phyloP scores from a whole-genome alignment of 768 basidiomycete species.

The Collybiopsis confluens region DNA sequence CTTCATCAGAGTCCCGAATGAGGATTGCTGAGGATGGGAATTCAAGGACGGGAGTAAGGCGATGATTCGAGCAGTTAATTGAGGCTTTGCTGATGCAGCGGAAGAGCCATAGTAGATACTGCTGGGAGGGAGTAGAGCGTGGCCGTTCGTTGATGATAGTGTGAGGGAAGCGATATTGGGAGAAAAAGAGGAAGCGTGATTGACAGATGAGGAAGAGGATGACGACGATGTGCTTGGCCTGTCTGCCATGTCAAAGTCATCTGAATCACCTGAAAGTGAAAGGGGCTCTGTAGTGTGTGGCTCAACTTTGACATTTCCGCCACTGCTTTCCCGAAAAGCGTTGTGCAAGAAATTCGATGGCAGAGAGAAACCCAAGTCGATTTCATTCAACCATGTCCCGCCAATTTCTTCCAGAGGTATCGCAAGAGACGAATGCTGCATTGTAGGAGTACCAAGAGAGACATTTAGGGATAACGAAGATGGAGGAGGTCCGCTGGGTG shows the following conservation, averaged over 20 bases:
- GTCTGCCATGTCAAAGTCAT: constrained; percentile 7
- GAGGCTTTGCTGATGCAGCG: constrained; percentile 16
- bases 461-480: constrained; percentile 4
- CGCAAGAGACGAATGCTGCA: constrained; percentile 44
- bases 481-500: constrained; percentile 3
- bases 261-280: constrained; percentile 1
- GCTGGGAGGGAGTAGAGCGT: constrained; percentile 24
- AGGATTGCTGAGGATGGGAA: constrained; percentile 1
- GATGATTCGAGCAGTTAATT: constrained; percentile 28
- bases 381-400: constrained; percentile 57
- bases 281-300: constrained; percentile 12
- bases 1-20: constrained; percentile 8
- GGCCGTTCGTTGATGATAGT: constrained; percentile 9
- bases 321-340: neutral
- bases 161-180: neutral
- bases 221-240: constrained; percentile 6
- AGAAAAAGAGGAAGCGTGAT: constrained; percentile 2
- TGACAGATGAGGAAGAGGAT: constrained; percentile 14
- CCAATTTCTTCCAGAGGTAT: constrained; percentile 55
- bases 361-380: constrained; percentile 28
- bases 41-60: constrained; percentile 27
- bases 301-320: constrained; percentile 10
- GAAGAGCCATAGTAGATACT: constrained; percentile 13
- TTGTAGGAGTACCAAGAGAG: constrained; percentile 12
- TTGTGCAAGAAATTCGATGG: constrained; percentile 6